Evolutionary conservation across 805 yeast genomes (phyloP).

Genomic region (Teunomyces lycoperdinae): DNA sequence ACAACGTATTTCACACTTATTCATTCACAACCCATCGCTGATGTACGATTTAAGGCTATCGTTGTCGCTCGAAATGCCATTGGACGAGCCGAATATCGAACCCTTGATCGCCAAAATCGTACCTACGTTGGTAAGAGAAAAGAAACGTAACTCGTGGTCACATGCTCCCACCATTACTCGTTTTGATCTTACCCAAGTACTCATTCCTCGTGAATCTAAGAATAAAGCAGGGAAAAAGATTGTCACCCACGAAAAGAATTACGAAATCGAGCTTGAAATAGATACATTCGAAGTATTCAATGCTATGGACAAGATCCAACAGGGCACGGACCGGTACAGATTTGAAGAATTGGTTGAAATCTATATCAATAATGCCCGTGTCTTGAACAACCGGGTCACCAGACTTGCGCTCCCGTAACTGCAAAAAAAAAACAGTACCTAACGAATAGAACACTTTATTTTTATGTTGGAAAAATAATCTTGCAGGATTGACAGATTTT

Average conservation of each 20-base stretch:
- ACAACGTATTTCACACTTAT: slow-evolving; percentile 67
- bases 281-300: slow-evolving; percentile 37
- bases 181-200: slow-evolving; percentile 68
- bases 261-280: slow-evolving; percentile 42
- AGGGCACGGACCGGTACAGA: slow-evolving; percentile 47
- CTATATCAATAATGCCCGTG: slow-evolving; percentile 56
- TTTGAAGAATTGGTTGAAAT: slow-evolving; percentile 59
- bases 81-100: slow-evolving; percentile 54
- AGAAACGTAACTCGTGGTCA: slow-evolving; percentile 69
- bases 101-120: slow-evolving; percentile 47
- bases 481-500: neutral
- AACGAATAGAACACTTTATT: too few relatives aligned
- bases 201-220: slow-evolving; percentile 31
- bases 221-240: slow-evolving; percentile 37
- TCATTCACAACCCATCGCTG: slow-evolving; percentile 71
- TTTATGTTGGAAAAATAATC: neutral
- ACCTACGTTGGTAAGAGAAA: slow-evolving; percentile 60
- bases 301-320: slow-evolving; percentile 40
- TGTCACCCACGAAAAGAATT: slow-evolving; percentile 31
- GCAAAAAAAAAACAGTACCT: neutral
- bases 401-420: slow-evolving; percentile 27
- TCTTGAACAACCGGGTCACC: slow-evolving; percentile 43
- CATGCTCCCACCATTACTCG: slow-evolving; percentile 72
- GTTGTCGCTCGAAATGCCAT: slow-evolving; percentile 74
- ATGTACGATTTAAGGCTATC: slow-evolving; percentile 76